Evolutionary conservation across 805 yeast genomes (phyloP).

Genomic region (Citeromyces matritensis): DNA sequence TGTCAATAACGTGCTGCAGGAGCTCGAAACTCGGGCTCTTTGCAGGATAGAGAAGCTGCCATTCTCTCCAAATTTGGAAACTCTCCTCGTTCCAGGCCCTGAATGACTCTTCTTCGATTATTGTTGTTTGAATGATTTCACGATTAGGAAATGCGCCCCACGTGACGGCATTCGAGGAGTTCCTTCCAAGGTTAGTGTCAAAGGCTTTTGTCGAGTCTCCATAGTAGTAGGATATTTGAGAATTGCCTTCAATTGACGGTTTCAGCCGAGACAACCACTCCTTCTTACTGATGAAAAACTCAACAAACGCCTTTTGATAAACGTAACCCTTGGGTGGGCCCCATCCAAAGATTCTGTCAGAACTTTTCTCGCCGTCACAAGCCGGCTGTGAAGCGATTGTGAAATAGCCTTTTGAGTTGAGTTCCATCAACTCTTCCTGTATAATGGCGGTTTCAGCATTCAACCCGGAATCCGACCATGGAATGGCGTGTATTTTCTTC

Average conservation of each 20-base stretch:
- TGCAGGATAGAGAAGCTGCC: conserved; percentile 72
- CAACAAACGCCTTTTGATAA: conserved; percentile 91
- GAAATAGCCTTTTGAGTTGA: conserved; percentile 64
- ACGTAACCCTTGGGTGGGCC: conserved; percentile 85
- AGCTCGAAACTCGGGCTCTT: conserved; percentile 40
- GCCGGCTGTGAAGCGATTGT: conserved; percentile 96
- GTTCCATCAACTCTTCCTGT: conserved; percentile 75
- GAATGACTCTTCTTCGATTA: conserved; percentile 84
- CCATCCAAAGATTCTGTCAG: conserved; percentile 94
- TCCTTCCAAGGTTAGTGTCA: conserved; percentile 40
- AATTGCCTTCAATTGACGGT: conserved; percentile 31
- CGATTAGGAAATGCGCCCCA: conserved; percentile 96
- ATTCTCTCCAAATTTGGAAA: conserved; percentile 78
- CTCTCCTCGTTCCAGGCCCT: conserved; percentile 96
- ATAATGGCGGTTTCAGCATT: conserved; percentile 85
- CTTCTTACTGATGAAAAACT: conserved; percentile 60
- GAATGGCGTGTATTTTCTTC: conserved; percentile 62
- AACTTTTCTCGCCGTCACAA: conserved; percentile 58
- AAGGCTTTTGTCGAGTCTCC: conserved; percentile 50
- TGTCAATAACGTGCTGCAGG: conserved; percentile 42
- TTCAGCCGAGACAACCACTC: conserved; percentile 49
- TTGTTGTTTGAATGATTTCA: conserved; percentile 83
- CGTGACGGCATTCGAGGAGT: conserved; percentile 70
- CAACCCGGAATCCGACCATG: conserved; percentile 84
- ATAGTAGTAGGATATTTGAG: conserved; percentile 57